A percentile compares a stretch with the other conserved stretches of the same genome.
phyloP scores from a whole-genome alignment of 768 basidiomycete genomes.

The Epithele typhae region DNA sequence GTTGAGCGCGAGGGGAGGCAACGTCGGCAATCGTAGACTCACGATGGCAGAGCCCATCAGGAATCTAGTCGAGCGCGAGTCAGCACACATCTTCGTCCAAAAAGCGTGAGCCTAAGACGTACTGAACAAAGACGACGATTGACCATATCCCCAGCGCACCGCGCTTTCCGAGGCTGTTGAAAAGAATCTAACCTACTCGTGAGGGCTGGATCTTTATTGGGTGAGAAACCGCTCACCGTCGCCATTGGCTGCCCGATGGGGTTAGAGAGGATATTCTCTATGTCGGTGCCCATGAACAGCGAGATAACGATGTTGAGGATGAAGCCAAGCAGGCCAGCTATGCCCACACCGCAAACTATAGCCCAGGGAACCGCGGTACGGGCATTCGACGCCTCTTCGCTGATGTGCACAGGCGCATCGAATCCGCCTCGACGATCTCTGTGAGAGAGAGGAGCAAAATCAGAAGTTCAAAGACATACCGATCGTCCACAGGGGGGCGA shows the following conservation, averaged over 20 bases:
- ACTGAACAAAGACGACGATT: slow-evolving; percentile 31
- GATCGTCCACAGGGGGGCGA: slow-evolving; percentile 44
- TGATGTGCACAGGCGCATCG: slow-evolving; percentile 54
- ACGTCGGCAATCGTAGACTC: background rate
- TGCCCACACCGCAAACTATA: slow-evolving; percentile 46
- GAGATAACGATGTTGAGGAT: slow-evolving; percentile 55
- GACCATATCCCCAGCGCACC: slow-evolving; percentile 35
- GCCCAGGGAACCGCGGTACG: slow-evolving; percentile 59
- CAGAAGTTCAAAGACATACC: background rate
- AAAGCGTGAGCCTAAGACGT: too few species aligned
- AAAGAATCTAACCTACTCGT: slow-evolving; percentile 27
- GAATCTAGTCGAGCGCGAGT: too few species aligned
- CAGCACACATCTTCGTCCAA: too few species aligned
- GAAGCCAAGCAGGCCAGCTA: slow-evolving; percentile 44
- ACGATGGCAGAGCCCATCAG: slow-evolving; percentile 60
- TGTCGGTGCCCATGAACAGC: slow-evolving; percentile 54
- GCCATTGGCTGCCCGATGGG: slow-evolving; percentile 57
- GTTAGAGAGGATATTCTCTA: slow-evolving; percentile 36
- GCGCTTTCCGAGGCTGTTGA: slow-evolving; percentile 31
- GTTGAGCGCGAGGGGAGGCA: too few species aligned
- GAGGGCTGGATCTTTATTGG: too few species aligned
- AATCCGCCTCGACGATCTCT: slow-evolving; percentile 21
- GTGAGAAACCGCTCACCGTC: slow-evolving; percentile 29
- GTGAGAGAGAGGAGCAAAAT: background rate
- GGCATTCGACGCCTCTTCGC: slow-evolving; percentile 61